Conservation (phyloP, 176 grass and related monocot genomes). For the Oryza australiensis region DNA sequence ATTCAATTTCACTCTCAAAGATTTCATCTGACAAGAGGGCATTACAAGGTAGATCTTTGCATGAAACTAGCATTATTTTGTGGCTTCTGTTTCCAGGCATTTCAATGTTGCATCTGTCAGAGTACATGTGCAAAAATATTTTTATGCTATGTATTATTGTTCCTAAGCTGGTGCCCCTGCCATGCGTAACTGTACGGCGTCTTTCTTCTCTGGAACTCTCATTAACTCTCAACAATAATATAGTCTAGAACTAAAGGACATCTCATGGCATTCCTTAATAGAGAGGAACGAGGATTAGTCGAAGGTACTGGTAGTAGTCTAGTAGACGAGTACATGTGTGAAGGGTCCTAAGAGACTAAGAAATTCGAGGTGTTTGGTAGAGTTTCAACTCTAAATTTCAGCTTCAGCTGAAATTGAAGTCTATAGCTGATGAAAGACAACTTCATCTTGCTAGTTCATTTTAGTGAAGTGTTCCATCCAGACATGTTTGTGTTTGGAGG, state of each 20-base stretch:
- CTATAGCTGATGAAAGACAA: too few relatives aligned
- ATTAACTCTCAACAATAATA: background rate
- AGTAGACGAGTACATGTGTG: background rate
- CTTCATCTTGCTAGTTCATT: too few relatives aligned
- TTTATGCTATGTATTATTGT: background rate
- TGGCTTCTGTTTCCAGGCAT: background rate
- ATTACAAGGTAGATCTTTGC: background rate
- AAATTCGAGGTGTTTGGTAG: too few relatives aligned
- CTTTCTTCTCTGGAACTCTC: background rate
- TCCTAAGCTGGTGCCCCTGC: background rate
- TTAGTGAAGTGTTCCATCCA: too few relatives aligned
- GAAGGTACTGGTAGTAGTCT: too few relatives aligned
- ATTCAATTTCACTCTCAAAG: background rate
- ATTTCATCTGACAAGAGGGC: background rate
- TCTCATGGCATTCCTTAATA: background rate
- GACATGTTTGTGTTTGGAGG: too few relatives aligned
- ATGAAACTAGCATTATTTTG: background rate
- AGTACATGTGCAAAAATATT: conserved; percentile 17
- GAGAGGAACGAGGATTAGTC: background rate
- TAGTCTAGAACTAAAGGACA: background rate
- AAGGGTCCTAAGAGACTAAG: background rate
- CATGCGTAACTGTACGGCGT: conserved; percentile 27
- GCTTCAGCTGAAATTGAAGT: too few relatives aligned
- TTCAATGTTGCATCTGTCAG: background rate
- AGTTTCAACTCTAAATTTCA: too few relatives aligned